These are phyloP conservation scores for Inosperma sp. DNA, from an alignment of 768 basidiomycete genomes.

Conservation along the genomic window DNA sequence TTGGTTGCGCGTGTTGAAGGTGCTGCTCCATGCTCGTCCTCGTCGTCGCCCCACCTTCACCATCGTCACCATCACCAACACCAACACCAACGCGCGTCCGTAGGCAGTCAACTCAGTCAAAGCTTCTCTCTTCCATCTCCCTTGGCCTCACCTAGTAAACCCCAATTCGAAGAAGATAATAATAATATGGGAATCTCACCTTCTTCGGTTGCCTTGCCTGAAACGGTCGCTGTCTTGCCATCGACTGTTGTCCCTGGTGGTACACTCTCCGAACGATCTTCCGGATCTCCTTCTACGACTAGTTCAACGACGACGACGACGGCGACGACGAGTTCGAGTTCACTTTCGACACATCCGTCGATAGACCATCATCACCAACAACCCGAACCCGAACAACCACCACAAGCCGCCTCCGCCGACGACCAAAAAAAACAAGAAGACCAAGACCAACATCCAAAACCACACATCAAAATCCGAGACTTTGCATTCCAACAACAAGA, in stretches of 20 bases:
- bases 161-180: background rate
- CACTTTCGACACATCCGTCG: too few relatives aligned
- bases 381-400: too few relatives aligned
- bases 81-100: constrained; percentile 14
- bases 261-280: background rate
- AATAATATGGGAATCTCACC: background rate
- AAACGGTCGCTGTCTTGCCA: background rate
- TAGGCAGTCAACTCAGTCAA: constrained; percentile 17
- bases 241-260: background rate
- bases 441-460: constrained; percentile 4
- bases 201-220: background rate
- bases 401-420: constrained; percentile 5
- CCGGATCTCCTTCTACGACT: background rate
- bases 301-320: background rate
- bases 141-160: background rate
- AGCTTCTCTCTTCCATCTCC: constrained; percentile 6
- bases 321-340: too few relatives aligned
- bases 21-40: background rate
- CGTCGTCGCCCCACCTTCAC: too few relatives aligned
- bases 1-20: constrained; percentile 3
- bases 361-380: too few relatives aligned
- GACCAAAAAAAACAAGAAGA: too few relatives aligned
- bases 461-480: constrained; percentile 40
- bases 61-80: background rate
- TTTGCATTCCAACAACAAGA: constrained; percentile 35